Evolutionary conservation across 202 grass and related monocot genomes (phyloP), one percentile per base, ranked within the genome.

Genomic region (Carex arenaria): DNA sequence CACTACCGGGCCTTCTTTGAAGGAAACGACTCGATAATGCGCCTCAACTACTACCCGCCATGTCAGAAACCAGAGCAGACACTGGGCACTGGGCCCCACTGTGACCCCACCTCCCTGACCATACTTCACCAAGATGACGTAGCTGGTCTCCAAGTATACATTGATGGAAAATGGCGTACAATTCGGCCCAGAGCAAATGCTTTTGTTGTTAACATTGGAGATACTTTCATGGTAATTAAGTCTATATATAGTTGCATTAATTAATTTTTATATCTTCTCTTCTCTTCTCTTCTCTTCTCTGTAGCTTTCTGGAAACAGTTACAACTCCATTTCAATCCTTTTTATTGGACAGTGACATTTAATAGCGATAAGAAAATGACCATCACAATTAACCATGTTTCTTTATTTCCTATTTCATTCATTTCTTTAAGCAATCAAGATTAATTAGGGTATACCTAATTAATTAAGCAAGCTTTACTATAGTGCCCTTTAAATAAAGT

Each of bases 71-170:
- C 96, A 4, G 70, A 78, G 7, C 81, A 93, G 18, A 94, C 96
- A 11, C 96, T 99, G 0, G 93, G 96, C 53, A 99, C 96, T 0
- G 96, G 96, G 0, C 93, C 96, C 69, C 96, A 99, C 80, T 99
- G 96, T 85, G 96, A 98, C 87, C 96, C 96, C 23, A 95, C 96
- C 5, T 93, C 92, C 1, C 96, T 98, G 12, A 99, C 96, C 89
- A 99, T 99, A 90, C 91, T 99, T 68, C 89, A 99, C 91, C 93
- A 99, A 90, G 96, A 99, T 90, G 64, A 96, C 78, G 96, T 99
- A 8, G 91, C 82, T 1, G 96, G 96, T 0, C 93, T 99, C 1
- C 91, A 99, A 90, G 96, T 94, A 4, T 92, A 90, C 79, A 28
- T 81, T 19, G 88, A 80, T 7, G 91, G 86, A 0, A 69, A 64